These are phyloP conservation scores for Zangia roseola DNA, from an alignment of 768 basidiomycete genomes.

Conservation along the genomic window DNA sequence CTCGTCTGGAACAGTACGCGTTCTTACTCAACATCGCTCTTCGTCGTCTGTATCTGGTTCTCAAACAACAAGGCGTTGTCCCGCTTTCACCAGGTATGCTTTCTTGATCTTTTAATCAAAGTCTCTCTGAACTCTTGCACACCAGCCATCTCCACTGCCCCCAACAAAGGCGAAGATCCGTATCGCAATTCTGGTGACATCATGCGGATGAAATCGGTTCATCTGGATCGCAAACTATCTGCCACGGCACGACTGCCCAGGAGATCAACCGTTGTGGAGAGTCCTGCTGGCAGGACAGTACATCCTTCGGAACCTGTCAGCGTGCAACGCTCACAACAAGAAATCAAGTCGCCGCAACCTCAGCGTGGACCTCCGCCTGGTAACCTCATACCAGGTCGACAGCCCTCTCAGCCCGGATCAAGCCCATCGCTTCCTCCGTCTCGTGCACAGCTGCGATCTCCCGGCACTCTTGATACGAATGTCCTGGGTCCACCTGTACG, in stretches of 20 bases:
- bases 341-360: conserved; percentile 37
- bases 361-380: conserved; percentile 38
- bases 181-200: conserved; percentile 89
- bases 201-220: conserved; percentile 92
- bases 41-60: conserved; percentile 80
- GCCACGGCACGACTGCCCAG: conserved; percentile 90
- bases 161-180: conserved; percentile 53
- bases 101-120: conserved; percentile 2
- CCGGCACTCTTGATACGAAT: conserved; percentile 36
- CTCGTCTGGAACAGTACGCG: conserved; percentile 94
- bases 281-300: conserved; percentile 84
- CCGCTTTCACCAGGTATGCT: conserved; percentile 71
- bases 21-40: conserved; percentile 96
- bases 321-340: conserved; percentile 47
- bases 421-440: conserved; percentile 33
- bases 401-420: conserved; percentile 34
- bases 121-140: conserved; percentile 8
- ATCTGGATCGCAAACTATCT: conserved; percentile 93
- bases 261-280: conserved; percentile 94
- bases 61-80: conserved; percentile 88
- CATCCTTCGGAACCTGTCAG: conserved; percentile 63
- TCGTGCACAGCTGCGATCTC: conserved; percentile 41
- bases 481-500: conserved; percentile 49
- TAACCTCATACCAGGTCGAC: conserved; percentile 35
- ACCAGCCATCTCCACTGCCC: conserved; percentile 30